These are phyloP conservation scores for Delonix regia DNA, from an alignment of 306 rosid species.

Conservation along the genomic window DNA sequence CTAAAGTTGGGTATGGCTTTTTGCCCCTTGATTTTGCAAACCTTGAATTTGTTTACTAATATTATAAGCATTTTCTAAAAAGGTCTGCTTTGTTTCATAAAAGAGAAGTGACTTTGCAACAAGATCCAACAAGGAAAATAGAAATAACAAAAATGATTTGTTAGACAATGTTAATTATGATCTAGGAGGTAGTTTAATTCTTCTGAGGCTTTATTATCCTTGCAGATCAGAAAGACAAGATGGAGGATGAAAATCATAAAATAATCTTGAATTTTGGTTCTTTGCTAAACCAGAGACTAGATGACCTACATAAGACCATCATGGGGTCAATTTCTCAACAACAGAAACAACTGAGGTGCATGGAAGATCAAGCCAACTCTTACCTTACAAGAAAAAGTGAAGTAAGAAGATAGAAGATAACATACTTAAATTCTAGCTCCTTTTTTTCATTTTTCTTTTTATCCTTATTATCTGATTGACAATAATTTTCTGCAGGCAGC, in stretches of 20 bases:
- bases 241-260: conserved; percentile 73
- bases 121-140: too few species aligned
- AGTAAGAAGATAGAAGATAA: conserved; percentile 55
- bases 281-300: conserved; percentile 64
- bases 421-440: neutral
- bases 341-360: conserved; percentile 65
- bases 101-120: neutral
- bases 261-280: conserved; percentile 69
- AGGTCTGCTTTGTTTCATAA: neutral
- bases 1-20: conserved; percentile 66
- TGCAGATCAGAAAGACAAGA: conserved; percentile 70
- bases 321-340: conserved; percentile 79
- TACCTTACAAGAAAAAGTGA: conserved; percentile 72
- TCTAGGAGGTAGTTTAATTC: conserved; percentile 13
- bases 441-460: conserved; percentile 18
- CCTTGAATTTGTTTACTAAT: neutral
- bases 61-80: neutral
- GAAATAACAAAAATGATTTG: neutral
- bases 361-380: conserved; percentile 72
- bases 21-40: conserved; percentile 11
- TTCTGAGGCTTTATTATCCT: conserved; percentile 23
- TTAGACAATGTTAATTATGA: neutral
- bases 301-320: conserved; percentile 68
- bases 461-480: conserved; percentile 26
- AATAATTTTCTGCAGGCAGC: conserved; percentile 61